A percentile compares a stretch with the other conserved stretches of the same genome.
phyloP scores from a whole-genome alignment of 176 grass and related monocot species.

The Luzula sylvatica region DNA sequence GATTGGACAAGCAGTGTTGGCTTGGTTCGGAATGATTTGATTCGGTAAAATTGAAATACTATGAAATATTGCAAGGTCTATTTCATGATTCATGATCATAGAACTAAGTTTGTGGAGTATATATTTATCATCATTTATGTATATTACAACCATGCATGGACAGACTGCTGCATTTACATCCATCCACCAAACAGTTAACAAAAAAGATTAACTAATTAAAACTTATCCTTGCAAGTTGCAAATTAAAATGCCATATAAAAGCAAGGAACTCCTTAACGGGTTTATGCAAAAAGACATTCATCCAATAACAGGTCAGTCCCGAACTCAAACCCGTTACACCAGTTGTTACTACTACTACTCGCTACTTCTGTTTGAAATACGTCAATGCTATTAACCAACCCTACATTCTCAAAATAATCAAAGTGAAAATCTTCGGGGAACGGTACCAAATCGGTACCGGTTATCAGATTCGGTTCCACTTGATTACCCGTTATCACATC shows the following conservation, averaged over 20 bases:
- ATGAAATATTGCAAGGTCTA: constrained; percentile 4
- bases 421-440: constrained; percentile 44
- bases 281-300: constrained; percentile 76
- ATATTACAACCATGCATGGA: constrained; percentile 59
- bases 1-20: no score
- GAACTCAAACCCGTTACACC: constrained; percentile 57
- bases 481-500: constrained; percentile 34
- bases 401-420: constrained; percentile 59
- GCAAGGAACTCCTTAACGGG: not conserved
- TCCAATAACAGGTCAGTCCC: constrained; percentile 53
- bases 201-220: constrained; percentile 35
- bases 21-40: no score
- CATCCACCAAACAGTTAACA: constrained; percentile 47
- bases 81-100: constrained; percentile 14
- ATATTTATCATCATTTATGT: constrained; percentile 30
- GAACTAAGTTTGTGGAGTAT: constrained; percentile 21
- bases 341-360: constrained; percentile 73
- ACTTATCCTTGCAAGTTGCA: constrained; percentile 24
- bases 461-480: constrained; percentile 31
- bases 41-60: not conserved
- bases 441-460: constrained; percentile 33
- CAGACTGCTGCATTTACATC: constrained; percentile 67
- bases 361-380: constrained; percentile 49
- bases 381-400: constrained; percentile 42
- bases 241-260: constrained; percentile 17